Percentiles rank a stretch among this genome's conserved stretches.
phyloP scores from a whole-genome alignment of 2,329 filamentous ascomycete species.

The Exserohilum rostratum region DNA sequence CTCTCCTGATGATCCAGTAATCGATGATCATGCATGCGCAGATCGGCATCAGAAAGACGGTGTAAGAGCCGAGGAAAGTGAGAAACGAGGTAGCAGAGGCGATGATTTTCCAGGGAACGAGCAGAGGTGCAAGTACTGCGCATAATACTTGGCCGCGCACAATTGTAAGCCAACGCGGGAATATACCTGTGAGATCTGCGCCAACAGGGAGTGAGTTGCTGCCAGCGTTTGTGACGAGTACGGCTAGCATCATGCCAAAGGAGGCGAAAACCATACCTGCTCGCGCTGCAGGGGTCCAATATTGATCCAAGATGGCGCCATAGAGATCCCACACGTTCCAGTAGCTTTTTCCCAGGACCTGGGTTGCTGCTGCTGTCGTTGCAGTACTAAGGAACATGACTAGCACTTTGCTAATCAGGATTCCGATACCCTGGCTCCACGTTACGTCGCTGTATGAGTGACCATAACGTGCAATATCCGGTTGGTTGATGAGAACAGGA shows the following conservation, averaged over 20 bases:
- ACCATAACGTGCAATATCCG: slow-evolving; percentile 31
- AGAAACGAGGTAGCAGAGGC: slow-evolving; percentile 29
- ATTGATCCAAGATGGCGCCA: slow-evolving; percentile 24
- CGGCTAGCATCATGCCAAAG: slow-evolving; percentile 32
- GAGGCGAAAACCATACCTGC: slow-evolving; percentile 36
- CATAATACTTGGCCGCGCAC: slow-evolving; percentile 29
- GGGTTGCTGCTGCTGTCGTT: slow-evolving; percentile 20
- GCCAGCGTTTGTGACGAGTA: slow-evolving; percentile 34
- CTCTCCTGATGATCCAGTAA: slow-evolving; percentile 25
- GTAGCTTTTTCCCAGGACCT: slow-evolving; percentile 26
- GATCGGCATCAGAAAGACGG: slow-evolving; percentile 36
- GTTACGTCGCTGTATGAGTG: slow-evolving; percentile 23
- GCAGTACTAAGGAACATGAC: slow-evolving; percentile 29
- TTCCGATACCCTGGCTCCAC: slow-evolving; percentile 27
- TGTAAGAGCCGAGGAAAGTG: slow-evolving; percentile 35
- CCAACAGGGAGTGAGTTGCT: slow-evolving; percentile 36
- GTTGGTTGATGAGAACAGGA: slow-evolving; percentile 27
- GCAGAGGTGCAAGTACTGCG: slow-evolving; percentile 22
- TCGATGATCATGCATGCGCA: slow-evolving; percentile 29
- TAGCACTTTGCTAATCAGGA: slow-evolving; percentile 27
- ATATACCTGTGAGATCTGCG: slow-evolving; percentile 33
- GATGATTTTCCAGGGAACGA: slow-evolving; percentile 38
- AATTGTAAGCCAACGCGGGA: slow-evolving; percentile 35
- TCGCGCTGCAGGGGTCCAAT: slow-evolving; percentile 28
- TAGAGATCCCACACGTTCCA: slow-evolving; percentile 35